Conservation (phyloP, 129 eudicot species). For the Chrysanthemum seticuspe region DNA sequence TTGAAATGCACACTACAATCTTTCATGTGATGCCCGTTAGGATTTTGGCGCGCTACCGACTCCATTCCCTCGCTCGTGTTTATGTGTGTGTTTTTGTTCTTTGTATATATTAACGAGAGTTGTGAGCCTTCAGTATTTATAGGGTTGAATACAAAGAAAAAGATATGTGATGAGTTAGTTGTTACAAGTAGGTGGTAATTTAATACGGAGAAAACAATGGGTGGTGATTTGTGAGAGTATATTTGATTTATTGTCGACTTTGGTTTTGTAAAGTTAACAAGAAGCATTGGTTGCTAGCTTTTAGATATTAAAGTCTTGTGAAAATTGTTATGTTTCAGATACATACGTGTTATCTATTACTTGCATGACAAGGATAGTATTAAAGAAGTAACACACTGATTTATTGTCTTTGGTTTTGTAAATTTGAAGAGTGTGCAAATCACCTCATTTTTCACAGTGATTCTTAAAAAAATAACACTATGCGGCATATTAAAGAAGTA, state of each 20-base stretch:
- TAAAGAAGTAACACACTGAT: too few species aligned
- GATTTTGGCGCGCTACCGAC: conserved; percentile 29
- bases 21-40: conserved; percentile 23
- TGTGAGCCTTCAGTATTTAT: conserved; percentile 20
- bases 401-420: too few species aligned
- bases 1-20: conserved; percentile 45
- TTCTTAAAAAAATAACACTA: too few species aligned
- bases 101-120: neutral
- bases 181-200: conserved; percentile 36
- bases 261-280: conserved; percentile 38
- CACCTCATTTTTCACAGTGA: too few species aligned
- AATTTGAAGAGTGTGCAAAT: too few species aligned
- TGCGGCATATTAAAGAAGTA: too few species aligned
- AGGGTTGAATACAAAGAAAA: neutral
- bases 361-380: too few species aligned
- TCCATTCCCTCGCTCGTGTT: conserved; percentile 35
- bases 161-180: conserved; percentile 27
- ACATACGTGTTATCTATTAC: neutral
- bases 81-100: neutral
- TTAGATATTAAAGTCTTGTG: neutral
- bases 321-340: neutral
- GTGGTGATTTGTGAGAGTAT: conserved; percentile 27
- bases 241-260: conserved; percentile 23
- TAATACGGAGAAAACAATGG: conserved; percentile 43
- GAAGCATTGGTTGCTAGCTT: conserved; percentile 16